phyloP scores from a whole-genome alignment of 108 stramenopile species.

The Chaetoceros muelleri region DNA sequence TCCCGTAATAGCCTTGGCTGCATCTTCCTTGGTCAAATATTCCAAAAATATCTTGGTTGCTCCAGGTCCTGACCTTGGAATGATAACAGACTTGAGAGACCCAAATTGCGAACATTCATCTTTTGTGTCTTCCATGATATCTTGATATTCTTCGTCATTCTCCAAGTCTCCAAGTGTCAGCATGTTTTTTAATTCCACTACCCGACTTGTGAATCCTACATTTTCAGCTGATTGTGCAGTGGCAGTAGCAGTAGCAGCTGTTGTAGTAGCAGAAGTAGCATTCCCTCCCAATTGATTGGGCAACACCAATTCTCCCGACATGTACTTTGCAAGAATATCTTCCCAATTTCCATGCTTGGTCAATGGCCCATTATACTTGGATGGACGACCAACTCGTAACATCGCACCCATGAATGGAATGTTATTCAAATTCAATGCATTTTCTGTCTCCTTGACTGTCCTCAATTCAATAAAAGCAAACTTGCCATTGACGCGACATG shows the following conservation, averaged over 20 bases:
- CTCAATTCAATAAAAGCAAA: conserved; percentile 90
- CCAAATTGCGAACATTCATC: conserved; percentile 89
- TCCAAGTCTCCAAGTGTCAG: conserved; percentile 68
- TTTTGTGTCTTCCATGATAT: conserved; percentile 88
- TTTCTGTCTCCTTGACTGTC: conserved; percentile 73
- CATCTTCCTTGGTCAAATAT: conserved; percentile 57
- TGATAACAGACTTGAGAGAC: conserved; percentile 59
- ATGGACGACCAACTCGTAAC: conserved; percentile 80
- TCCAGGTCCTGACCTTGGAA: conserved; percentile 69
- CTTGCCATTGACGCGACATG: conserved; percentile 81
- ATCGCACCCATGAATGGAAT: conserved; percentile 86
- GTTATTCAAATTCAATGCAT: conserved; percentile 88
- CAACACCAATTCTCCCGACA: conserved; percentile 66
- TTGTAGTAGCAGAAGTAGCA: conserved; percentile 12
- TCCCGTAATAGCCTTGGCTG: conserved; percentile 55
- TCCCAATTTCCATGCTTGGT: conserved; percentile 91
- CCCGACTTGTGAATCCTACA: conserved; percentile 31
- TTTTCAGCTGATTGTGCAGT: conserved; percentile 7
- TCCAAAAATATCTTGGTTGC: conserved; percentile 80
- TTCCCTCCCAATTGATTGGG: conserved; percentile 17
- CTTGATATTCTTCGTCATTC: conserved; percentile 74
- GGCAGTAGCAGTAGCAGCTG: conserved; percentile 5
- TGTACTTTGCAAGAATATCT: conserved; percentile 87
- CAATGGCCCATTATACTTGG: conserved; percentile 81
- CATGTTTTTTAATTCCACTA: conserved; percentile 89